These are phyloP conservation scores for Trametes villosa DNA, from an alignment of 768 basidiomycete genomes.

Conservation along the genomic window DNA sequence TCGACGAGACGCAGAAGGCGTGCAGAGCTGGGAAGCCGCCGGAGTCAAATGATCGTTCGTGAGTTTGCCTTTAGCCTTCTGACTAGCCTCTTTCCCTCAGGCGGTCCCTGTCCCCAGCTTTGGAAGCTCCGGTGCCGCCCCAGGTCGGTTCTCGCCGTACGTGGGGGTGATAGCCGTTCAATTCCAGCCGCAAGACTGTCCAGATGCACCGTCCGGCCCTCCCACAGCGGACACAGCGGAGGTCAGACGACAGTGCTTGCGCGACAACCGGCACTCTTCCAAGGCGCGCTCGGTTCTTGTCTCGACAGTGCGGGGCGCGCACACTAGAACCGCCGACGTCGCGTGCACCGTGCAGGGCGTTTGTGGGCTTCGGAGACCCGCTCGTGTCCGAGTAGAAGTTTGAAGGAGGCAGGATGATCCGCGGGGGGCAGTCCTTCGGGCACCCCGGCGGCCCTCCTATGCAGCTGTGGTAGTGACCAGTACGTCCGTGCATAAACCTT, in stretches of 20 bases:
- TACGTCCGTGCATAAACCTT: too few relatives aligned
- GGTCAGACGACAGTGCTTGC: conserved; percentile 1
- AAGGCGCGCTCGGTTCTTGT: background rate
- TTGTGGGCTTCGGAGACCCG: too few relatives aligned
- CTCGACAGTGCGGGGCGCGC: background rate
- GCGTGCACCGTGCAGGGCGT: too few relatives aligned
- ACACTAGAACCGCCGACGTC: background rate
- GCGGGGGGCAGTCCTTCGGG: too few relatives aligned
- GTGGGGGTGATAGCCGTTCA: conserved; percentile 14
- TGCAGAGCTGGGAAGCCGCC: conserved; percentile 14
- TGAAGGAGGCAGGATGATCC: background rate
- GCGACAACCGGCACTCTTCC: background rate
- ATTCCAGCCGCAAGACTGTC: background rate
- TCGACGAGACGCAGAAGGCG: too few relatives aligned
- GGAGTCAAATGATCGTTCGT: conserved; percentile 21
- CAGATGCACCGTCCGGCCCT: background rate
- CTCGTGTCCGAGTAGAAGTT: too few relatives aligned
- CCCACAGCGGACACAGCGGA: background rate
- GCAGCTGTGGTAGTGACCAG: too few relatives aligned
- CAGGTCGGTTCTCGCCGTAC: background rate
- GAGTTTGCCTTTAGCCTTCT: conserved; percentile 25
- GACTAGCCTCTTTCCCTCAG: conserved; percentile 5
- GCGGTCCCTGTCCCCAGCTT: background rate
- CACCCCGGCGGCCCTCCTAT: too few relatives aligned
- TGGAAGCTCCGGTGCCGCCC: conserved; percentile 1